Evolutionary conservation across 371 early-diverging fungal species (phyloP), one percentile per base, ranked within the genome.

Genomic region (Polyrhizophydium stewartii): DNA sequence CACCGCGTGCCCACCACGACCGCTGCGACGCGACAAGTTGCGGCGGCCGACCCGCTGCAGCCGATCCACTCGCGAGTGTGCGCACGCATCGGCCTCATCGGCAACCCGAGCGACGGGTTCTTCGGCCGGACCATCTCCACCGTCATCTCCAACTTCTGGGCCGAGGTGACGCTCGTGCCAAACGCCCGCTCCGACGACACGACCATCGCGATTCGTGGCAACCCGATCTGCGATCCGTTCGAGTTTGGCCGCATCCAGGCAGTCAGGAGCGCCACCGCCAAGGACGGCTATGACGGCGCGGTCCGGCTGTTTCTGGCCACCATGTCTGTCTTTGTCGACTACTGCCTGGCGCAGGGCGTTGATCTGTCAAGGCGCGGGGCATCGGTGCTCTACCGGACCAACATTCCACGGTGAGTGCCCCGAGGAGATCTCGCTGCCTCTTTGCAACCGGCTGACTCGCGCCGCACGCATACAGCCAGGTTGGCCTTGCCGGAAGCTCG

Each of bases 41-140:
- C 35, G 13, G 35, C 35, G 7, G 35, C 35, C 13, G 35, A 35
- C 35, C 13, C 35, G 35, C 35, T 13, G 35, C 35, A 35, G 35
- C 35, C 22, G 7, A 47, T 47, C 49, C 49, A 47, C 28, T 6
- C 22, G 10, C 49, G 49, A 3, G 72, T 83, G 16, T 71, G 84
- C 72, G 89, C 89, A 17, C 82, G 89, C 16, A 79, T 87, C 10
- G 89, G 89, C 1, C 59, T 89, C 31, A 80, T 89, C 75, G 89
- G 89, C 12, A 89, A 89, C 63, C 89, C 89, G 12, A 80, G 80
- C 43, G 89, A 89, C 57, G 89, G 87, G 1, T 89, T 85, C 59
- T 81, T 71, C 58, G 87, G 88, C 66, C 82, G 82, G 59, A 85
- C 86, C 3, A 77, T 89, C 57, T 85, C 85, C 9, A 56, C 85